Conservation (phyloP, 2,329 filamentous ascomycete genomes). For the Trichoderma sp. region DNA sequence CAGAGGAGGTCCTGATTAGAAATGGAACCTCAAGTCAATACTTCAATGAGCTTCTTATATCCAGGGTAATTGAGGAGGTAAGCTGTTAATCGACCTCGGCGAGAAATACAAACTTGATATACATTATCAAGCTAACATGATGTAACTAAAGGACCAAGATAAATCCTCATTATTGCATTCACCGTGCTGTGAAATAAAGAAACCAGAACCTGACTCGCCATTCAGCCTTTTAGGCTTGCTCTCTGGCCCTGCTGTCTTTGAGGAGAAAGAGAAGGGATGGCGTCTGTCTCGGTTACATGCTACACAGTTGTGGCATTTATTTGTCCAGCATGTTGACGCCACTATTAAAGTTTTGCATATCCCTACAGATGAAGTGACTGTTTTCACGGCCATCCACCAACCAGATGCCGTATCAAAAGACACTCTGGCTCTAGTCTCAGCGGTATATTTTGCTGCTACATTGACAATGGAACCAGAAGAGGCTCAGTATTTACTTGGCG, state of each 20-base stretch:
- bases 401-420: slow-evolving; percentile 37
- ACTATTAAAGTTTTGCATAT: slow-evolving; percentile 39
- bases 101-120: neutral
- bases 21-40: slow-evolving; percentile 43
- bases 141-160: slow-evolving; percentile 27
- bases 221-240: slow-evolving; percentile 43
- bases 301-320: slow-evolving; percentile 40
- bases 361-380: slow-evolving; percentile 39
- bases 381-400: slow-evolving; percentile 41
- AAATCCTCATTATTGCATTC: slow-evolving; percentile 27
- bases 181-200: slow-evolving; percentile 20
- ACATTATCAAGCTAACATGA: neutral
- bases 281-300: slow-evolving; percentile 37
- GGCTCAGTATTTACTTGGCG: slow-evolving; percentile 37
- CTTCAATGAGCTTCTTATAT: slow-evolving; percentile 45
- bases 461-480: slow-evolving; percentile 46
- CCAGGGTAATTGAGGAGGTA: slow-evolving; percentile 43
- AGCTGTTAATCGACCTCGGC: neutral
- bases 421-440: slow-evolving; percentile 46
- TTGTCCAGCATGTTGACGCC: slow-evolving; percentile 37
- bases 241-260: slow-evolving; percentile 34
- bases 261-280: slow-evolving; percentile 30
- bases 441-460: slow-evolving; percentile 55
- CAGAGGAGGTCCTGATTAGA: slow-evolving; percentile 38
- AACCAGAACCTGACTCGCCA: slow-evolving; percentile 31